Percentiles rank a stretch among this genome's conserved stretches.
Conservation (phyloP, 2,329 filamentous ascomycete genomes). For the Pyrenophora seminiperda region DNA sequence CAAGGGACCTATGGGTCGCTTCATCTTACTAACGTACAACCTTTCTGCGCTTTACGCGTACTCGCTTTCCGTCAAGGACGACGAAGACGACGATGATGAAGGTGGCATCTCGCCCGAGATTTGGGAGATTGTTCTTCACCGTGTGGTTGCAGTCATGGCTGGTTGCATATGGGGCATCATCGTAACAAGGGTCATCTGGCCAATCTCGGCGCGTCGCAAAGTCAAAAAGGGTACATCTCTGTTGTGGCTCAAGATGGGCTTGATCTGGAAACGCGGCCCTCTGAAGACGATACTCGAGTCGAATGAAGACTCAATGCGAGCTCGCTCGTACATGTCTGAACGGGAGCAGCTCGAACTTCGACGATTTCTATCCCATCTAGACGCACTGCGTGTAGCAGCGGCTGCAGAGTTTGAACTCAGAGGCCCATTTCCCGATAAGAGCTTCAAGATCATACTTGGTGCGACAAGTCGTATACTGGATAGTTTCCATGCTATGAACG, state of each 20-base stretch:
- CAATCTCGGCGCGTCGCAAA: conserved; percentile 85
- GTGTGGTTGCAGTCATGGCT: conserved; percentile 81
- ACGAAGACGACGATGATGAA: conserved; percentile 81
- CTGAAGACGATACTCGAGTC: conserved; percentile 68
- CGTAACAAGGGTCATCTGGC: conserved; percentile 88
- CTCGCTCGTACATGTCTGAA: conserved; percentile 78
- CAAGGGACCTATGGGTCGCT: conserved; percentile 88
- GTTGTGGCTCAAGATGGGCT: conserved; percentile 91
- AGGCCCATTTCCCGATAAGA: conserved; percentile 79
- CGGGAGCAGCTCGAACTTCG: conserved; percentile 87
- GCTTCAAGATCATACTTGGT: conserved; percentile 74
- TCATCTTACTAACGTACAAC: conserved; percentile 95
- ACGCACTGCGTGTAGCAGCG: conserved; percentile 73
- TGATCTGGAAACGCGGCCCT: conserved; percentile 95
- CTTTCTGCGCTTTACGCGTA: conserved; percentile 94
- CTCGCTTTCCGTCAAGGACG: conserved; percentile 78
- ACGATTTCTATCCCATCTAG: conserved; percentile 74
- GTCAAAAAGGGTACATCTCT: conserved; percentile 87
- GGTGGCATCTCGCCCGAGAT: conserved; percentile 84
- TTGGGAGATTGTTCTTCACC: conserved; percentile 83
- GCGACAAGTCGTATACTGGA: conserved; percentile 86
- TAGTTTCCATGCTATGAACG: conserved; percentile 94
- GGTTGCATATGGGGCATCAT: conserved; percentile 93
- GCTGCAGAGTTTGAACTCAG: conserved; percentile 86
- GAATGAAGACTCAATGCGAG: conserved; percentile 30